Base-by-base conservation (phyloP, 2,329 filamentous ascomycete genomes). In the Sporothrix inflata region DNA sequence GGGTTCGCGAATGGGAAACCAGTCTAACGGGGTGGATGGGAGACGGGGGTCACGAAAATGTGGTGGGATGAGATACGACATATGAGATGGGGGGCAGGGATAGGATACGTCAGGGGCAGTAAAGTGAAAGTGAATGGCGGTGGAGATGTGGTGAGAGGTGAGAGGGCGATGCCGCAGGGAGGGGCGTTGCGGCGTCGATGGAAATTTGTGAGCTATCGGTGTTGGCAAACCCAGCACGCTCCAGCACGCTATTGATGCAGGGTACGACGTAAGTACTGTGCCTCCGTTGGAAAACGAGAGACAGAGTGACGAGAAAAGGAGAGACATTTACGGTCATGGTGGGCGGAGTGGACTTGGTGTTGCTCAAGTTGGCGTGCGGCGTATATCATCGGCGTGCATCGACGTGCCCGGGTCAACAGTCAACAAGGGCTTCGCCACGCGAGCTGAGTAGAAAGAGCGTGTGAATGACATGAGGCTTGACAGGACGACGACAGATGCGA, bases 161-260 rank as follows among this genome's bases (percentile, higher is more conserved):
- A 27, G 14, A 57, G 14, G 53, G 53, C 53, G 53, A 57, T 57
- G 53, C 53, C 53, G 53, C 53, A 57, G 53, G 51, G 53, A 57
- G 53, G 24, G 24, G 51, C 51, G 40, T 12, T n/a, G n/a, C 12
- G 42, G 16, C 27, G 53, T 19, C 53, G 24, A 57, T 57, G 53
- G 11, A 57, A 34, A 30, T 57, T 27, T 16, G n/a, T 21, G 51
- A 27, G 51, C 21, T 14, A 55, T 55, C 47, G 47, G n/a, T 16
- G 47, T 21, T 51, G 47, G 47, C 47, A 12, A 30, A 5, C n/a
- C n/a, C n/a, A n/a, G n/a, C n/a, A n/a, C n/a, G 24, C 4, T 19
- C 27, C 24, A 57, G 27, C 14, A 34, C 53, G 14, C 27, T 57
- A 57, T 57, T 57, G 53, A 57, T 30, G 53, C 53, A 57, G 53